Evolutionary conservation across 805 yeast species (phyloP), one percentile per base, ranked within the genome.

Genomic region (Candida easanensis): DNA sequence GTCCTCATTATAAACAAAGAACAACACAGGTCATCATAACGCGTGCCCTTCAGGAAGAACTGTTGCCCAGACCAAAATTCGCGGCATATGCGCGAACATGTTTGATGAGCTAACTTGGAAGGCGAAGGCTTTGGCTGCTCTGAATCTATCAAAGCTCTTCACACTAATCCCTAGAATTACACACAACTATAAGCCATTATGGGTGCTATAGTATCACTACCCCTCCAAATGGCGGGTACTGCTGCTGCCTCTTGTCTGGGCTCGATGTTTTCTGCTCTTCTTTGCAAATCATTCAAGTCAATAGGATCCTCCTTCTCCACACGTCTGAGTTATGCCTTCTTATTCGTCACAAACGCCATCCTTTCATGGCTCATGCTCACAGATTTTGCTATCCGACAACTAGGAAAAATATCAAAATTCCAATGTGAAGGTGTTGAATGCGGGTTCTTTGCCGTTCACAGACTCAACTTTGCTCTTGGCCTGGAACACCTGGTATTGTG

Each of bases 391-490:
- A 74, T 84, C 16, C 72, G 79, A 45, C 78, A 85, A 65, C 79
- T 93, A 8, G 93, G 84, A 47, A 76, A 74, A 45, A 70, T 88
- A 7, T 74, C 88, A 0, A 82, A 82, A 54, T 74, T 74, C 49
- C 80, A 77, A 33, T 91, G 99, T 65, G 80, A 82, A 34, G 95
- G 93, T 13, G 78, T 79, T 18, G 86, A 86, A 54, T 89, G 96
- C 63, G 95, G 97, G 36, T 93, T 91, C 64, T 87, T 88, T 14
- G 90, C 95, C 4, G 97, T 93, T n/a, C 95, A 93, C 61, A 70
- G 98, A 43, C 71, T 93, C 55, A 88, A 88, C 64, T 86, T 89
- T 59, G 90, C 97, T 2, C 68, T 93, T 16, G 98, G 96, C 2
- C 39, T 81, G 42, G 64, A 88, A 45, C 99, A 93, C 66, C 56